Conservation (phyloP, 345 rosid species). For the Corchorus capsularis region DNA sequence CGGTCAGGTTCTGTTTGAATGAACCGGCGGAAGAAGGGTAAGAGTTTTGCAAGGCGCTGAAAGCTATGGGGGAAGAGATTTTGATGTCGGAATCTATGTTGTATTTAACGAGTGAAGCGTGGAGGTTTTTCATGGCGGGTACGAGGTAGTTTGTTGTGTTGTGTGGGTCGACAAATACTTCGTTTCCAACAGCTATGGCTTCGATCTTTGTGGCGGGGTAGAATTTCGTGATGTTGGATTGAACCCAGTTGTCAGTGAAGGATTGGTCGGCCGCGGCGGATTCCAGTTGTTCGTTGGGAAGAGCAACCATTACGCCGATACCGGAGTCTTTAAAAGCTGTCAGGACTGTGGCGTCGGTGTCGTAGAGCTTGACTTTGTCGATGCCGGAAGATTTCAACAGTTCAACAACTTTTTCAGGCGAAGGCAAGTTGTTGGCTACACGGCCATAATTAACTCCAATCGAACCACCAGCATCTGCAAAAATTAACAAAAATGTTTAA, state of each 20-base stretch:
- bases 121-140: slow-evolving; percentile 78
- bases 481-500: neutral
- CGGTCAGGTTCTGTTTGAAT: slow-evolving; percentile 57
- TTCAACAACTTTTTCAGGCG: slow-evolving; percentile 67
- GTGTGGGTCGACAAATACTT: slow-evolving; percentile 75
- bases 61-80: slow-evolving; percentile 80
- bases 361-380: slow-evolving; percentile 65
- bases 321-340: slow-evolving; percentile 66
- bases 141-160: slow-evolving; percentile 71
- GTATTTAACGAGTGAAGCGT: slow-evolving; percentile 57
- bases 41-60: slow-evolving; percentile 60
- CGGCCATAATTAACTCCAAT: slow-evolving; percentile 92
- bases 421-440: slow-evolving; percentile 67
- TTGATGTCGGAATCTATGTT: slow-evolving; percentile 52
- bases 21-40: slow-evolving; percentile 89
- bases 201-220: slow-evolving; percentile 65
- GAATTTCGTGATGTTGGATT: slow-evolving; percentile 55
- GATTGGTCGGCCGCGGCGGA: slow-evolving; percentile 67
- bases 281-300: slow-evolving; percentile 81
- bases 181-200: slow-evolving; percentile 90
- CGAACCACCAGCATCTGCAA: slow-evolving; percentile 55
- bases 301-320: slow-evolving; percentile 65
- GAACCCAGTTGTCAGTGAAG: slow-evolving; percentile 82
- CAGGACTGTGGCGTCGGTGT: slow-evolving; percentile 67
- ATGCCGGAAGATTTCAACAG: slow-evolving; percentile 68